Evolutionary conservation across 2,329 filamentous ascomycete species (phyloP), one percentile per base, ranked within the genome.

Genomic region (Fusarium tupiense): DNA sequence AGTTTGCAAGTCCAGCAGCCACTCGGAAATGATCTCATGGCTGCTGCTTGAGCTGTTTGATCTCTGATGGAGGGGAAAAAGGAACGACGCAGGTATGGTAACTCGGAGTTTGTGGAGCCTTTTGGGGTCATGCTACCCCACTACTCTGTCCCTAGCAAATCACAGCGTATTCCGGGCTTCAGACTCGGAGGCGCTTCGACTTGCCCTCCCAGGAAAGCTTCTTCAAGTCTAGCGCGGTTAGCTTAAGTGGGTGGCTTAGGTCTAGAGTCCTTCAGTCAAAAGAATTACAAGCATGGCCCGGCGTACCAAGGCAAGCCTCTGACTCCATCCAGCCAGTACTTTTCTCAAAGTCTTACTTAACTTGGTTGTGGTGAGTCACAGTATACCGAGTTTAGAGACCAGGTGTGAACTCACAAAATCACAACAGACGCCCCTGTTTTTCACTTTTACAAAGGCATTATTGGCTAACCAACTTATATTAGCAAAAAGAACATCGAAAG

Each of bases 1-100:
- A 61, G 58, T 14, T 61, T 61, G 19, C 58, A 61, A 9, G 58
- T 61, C 58, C 46, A 53, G n/a, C 58, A 61, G 14, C 58, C 58
- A 19, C 35, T 53, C 19, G 44, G 46, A 2, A 35, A 22, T 8
- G 37, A 41, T 43, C 19, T 61, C 58, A 61, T 61, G 19, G 12
- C 16, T 47, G 46, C 6, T 35, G 14, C 33, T 16, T 35, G 33
- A 35, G 33, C 33, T 35, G 33, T 35, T 35, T 35, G 7, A 35
- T 35, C 33, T 35, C 6, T 29, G 13, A 8, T 8, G 2, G 19
- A 29, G 46, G 13, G 26, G 19, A 3, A 11, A 6, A 20, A 16
- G 3, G 3, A 35, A 35, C 33, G 33, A 35, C 33, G 14, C 3
- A 7, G 33, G 0, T 35, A 35, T 35, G 33, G 33, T 35, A 35